Evolutionary conservation across 78 protist genomes (phyloP), one percentile per base, ranked within the genome.

Genomic region (Bodo saltans): DNA sequence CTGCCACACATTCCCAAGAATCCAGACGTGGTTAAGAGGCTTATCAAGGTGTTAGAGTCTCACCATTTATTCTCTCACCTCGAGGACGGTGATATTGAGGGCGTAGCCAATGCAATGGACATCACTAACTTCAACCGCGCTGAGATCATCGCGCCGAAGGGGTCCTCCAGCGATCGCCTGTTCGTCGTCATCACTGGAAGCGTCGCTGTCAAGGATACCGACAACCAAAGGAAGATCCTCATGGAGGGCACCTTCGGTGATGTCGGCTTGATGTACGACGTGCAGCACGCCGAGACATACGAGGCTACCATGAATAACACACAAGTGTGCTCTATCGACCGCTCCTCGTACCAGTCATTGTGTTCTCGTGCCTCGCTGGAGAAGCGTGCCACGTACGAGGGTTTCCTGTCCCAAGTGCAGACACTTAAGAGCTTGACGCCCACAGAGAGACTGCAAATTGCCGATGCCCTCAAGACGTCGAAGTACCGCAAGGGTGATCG

Each of bases 91-190:
- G 84, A 85, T 30, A 34, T 39, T 35, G 12, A 67, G 47, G 29
- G 3, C 37, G 11, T 86, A 1, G 42, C 17, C 32, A 4, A 1
- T 25, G 88, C 88, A 17, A 83, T 83, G 88, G 38, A 39, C 29
- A 83, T 68, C 32, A 70, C 2, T 83, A 68, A 85, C 21, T 12
- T 37, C 52, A 39, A 4, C 29, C 11, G 8, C 26, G 88, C 34
- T 32, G 89, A 86, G 28, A 33, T 70, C 35, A 72, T 86, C 35
- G 11, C 81, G 72, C 12, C 74, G 53, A 12, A 84, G 33, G 88
- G 88, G 27, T 52, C 3, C 32, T 27, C 87, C 30, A 83, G 85
- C 3, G 89, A 86, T 28, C 11, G 21, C 68, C 81, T 86, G 42
- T 85, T 78, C 74, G 4, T 76, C 23, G 81, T 76, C 34, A 67